Evolutionary conservation across 75 land plant genomes (phyloP), one percentile per base, ranked within the genome.

Genomic region (Pinus tabuliformis): DNA sequence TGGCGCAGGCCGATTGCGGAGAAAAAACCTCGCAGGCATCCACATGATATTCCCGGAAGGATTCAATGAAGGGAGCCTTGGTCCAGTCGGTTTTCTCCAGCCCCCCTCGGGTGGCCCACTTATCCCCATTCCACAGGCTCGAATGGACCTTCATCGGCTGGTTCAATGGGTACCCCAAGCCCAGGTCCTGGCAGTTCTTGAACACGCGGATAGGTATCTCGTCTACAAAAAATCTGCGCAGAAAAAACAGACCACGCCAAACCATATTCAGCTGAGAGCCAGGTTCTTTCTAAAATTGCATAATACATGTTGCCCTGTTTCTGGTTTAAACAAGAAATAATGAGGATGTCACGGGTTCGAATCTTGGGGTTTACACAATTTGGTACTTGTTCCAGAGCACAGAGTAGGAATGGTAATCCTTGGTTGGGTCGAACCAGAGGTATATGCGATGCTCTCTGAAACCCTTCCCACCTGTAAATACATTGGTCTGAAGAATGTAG

Each of bases 21-120:
- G 80, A 79, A 4, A 85, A 80, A 20, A 85, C 82, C 76, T 80
- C 83, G 30, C 98, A 95, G 1, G 87, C 93, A 58, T 92, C 95
- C n/a, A 90, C 83, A 74, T 84, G 83, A 77, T 90, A 95, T 73
- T 87, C 88, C 78, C 71, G 86, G 78, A 83, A 85, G 72, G 81
- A 90, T 45, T 90, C 91, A 11, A 76, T 71, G 81, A 95, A 33
- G 33, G 33, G 33, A 0, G 33, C 33, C 33, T 33, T 33, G 33
- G 2, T 33, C 33, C 33, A 33, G 66, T 95, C 83, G 17, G 86
- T 95, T 76, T 92, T 92, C 83, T 85, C 98, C 13, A 82, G 57
- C 0, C 95, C 98, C 0, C 95, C 98, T 18, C 90, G 36, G 15
- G 98, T 95, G 9, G 98, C 98, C 98, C 98, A 33, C 1, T 33